A percentile compares a stretch with the other conserved stretches of the same genome.
These are phyloP conservation scores for Phytopythium sindhum DNA, from an alignment of 352 stramenopile genomes.

Conservation along the genomic window DNA sequence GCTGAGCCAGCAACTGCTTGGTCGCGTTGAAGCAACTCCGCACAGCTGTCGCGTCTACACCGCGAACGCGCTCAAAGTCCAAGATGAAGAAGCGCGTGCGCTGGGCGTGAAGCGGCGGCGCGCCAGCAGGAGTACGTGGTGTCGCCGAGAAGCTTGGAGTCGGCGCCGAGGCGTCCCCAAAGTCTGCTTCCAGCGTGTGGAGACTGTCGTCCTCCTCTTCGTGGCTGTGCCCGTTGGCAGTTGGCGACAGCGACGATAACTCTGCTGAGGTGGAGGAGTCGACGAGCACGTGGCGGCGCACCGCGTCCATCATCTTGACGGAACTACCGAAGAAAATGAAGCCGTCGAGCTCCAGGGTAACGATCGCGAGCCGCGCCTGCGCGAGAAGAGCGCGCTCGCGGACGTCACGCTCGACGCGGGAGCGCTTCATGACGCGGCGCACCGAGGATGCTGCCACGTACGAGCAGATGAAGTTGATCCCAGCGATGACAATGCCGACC, in stretches of 20 bases:
- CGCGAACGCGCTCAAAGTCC: conserved; percentile 87
- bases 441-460: conserved; percentile 74
- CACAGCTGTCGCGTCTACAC: conserved; percentile 87
- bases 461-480: conserved; percentile 87
- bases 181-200: conserved; percentile 4
- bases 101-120: conserved; percentile 48
- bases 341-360: conserved; percentile 80
- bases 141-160: conserved; percentile 38
- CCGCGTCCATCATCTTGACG: conserved; percentile 86
- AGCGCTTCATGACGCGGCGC: conserved; percentile 76
- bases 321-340: conserved; percentile 88
- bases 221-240: not conserved
- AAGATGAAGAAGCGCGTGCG: conserved; percentile 86
- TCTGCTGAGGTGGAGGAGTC: conserved; percentile 12
- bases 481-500: conserved; percentile 87
- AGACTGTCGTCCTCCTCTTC: conserved; percentile 1
- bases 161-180: conserved; percentile 5
- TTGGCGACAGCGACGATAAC: not conserved
- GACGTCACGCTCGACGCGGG: conserved; percentile 74
- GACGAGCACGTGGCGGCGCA: conserved; percentile 79
- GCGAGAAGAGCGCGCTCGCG: conserved; percentile 72
- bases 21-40: conserved; percentile 86
- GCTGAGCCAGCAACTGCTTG: conserved; percentile 74
- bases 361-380: conserved; percentile 73
- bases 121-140: conserved; percentile 21